These are phyloP conservation scores for Aspergillus japonicus DNA, from an alignment of 2,329 filamentous ascomycete species.

Conservation along the genomic window DNA sequence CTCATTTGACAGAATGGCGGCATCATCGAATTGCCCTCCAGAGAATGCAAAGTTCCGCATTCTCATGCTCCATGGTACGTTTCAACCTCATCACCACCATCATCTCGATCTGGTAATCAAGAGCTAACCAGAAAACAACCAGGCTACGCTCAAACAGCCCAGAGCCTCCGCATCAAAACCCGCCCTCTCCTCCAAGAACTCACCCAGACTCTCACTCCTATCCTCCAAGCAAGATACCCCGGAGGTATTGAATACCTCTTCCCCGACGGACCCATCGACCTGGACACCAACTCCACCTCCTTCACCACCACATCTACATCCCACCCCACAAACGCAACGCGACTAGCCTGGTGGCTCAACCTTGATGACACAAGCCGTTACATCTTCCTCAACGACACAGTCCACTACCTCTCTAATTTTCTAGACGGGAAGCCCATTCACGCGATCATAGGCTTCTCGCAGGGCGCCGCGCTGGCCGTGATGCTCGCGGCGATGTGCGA, in stretches of 20 bases:
- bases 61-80: conserved; percentile 4
- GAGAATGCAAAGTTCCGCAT: neutral
- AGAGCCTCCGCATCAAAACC: neutral
- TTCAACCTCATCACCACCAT: neutral
- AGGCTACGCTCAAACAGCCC: conserved; percentile 1
- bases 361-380: conserved; percentile 10
- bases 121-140: neutral
- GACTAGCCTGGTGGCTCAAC: conserved; percentile 13
- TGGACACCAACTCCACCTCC: neutral
- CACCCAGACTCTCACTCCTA: neutral
- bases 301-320: no score
- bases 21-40: neutral
- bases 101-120: neutral
- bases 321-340: neutral
- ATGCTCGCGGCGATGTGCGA: conserved; percentile 13
- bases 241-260: neutral
- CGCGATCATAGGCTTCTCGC: conserved; percentile 12
- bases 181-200: neutral
- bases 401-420: conserved; percentile 5
- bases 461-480: conserved; percentile 6
- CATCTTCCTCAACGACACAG: conserved; percentile 9
- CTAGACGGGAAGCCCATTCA: conserved; percentile 11
- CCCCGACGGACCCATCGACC: neutral
- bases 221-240: neutral
- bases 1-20: neutral